These are phyloP conservation scores for Colletotrichum scovillei DNA, from an alignment of 2,329 filamentous ascomycete species.

Conservation along the genomic window DNA sequence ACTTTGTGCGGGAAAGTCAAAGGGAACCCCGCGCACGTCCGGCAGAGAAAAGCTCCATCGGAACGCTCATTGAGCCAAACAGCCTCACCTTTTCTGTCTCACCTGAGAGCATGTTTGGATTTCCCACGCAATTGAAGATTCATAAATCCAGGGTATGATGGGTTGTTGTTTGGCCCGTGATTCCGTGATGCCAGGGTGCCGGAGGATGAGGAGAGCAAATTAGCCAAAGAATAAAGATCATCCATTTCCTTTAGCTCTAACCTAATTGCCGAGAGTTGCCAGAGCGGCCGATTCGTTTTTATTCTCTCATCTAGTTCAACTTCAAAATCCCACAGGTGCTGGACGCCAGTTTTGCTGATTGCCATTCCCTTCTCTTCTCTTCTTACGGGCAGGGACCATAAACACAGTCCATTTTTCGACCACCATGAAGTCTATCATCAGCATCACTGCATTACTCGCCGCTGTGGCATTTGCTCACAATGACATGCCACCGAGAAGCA, in stretches of 20 bases:
- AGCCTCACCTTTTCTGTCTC: constrained; percentile 30
- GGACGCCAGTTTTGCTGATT: not conserved
- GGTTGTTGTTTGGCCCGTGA: not conserved
- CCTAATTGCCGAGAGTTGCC: not conserved
- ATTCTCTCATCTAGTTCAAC: too few relatives aligned
- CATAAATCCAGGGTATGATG: not conserved
- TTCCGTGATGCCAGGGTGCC: constrained; percentile 1
- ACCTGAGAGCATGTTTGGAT: constrained; percentile 10
- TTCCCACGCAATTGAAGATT: not conserved
- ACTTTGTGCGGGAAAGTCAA: constrained; percentile 21
- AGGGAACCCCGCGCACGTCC: constrained; percentile 23
- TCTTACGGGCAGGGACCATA: not conserved
- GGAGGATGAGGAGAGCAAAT: not conserved
- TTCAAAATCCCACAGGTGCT: not conserved
- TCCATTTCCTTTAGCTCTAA: not conserved
- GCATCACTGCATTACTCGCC: constrained; percentile 8
- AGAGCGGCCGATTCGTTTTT: not conserved
- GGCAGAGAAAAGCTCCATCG: not conserved
- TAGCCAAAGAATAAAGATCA: constrained; percentile 9
- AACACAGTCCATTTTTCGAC: not conserved
- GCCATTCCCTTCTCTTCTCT: not conserved
- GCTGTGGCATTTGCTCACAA: constrained; percentile 7
- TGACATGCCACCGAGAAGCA: constrained; percentile 31
- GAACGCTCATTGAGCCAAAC: not conserved
- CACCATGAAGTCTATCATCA: constrained; percentile 20